Base-by-base conservation (phyloP, 202 grass and related monocot genomes). In the Schoenoplectus triqueter region DNA sequence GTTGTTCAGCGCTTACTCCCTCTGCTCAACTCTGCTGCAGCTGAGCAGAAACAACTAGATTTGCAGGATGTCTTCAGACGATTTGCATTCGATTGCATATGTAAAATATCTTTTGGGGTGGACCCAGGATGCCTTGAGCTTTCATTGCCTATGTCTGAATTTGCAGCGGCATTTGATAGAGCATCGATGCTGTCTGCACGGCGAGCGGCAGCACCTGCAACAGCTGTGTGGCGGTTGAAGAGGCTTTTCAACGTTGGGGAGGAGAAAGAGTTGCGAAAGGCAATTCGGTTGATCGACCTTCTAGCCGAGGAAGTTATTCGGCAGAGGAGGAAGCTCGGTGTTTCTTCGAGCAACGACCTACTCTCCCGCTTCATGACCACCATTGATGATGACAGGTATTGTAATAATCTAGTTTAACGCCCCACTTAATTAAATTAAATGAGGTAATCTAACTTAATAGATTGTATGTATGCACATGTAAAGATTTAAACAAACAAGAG, bases 11-110 rank as follows among this genome's bases (percentile, higher is more conserved):
- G 95, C 2, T 91, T 98, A 76, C 7, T 95, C 7, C 95, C 95
- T 10, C 77, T 98, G 76, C 88, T 98, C 7, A 14, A 84, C 57
- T 87, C 88, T 3, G 88, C 91, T 10, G 85, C 85, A 54, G 5
- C 3, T 0, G 69, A 52, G 0, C 55, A 31, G 66, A 70, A 52
- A 80, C 83, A 91, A 18, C 83, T 97, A 1, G 94, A 97, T 82
- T 76, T 94, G 84, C 94, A 97, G 82, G 94, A 97, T 51, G 86
- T 97, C 78, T 94, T 97, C 87, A 86, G 89, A 0, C 90, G 94
- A 22, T 94, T 97, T 79, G 82, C 94, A 48, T 97, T 97, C 80
- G 94, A 97, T 79, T 90, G 88, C 89, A 97, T 97, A 65, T 97
- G 94, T 87, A 94, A 90, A 73, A 94, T 97, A 70, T 92, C 92